These are phyloP conservation scores for Schizosaccharomyces octosporus DNA, from an alignment of 805 yeast genomes.

Conservation along the genomic window DNA sequence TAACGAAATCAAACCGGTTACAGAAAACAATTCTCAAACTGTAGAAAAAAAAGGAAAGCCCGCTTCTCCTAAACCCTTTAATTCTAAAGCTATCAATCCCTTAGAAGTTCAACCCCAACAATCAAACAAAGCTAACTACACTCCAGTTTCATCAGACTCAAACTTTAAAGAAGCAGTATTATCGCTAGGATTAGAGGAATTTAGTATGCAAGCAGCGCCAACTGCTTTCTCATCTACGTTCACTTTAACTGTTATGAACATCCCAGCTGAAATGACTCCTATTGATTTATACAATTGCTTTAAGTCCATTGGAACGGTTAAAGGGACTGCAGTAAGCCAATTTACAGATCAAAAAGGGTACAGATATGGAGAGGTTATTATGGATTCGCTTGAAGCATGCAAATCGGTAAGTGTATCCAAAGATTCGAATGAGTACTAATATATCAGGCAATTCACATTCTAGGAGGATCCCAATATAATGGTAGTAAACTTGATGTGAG, in stretches of 20 bases:
- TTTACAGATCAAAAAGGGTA: slow-evolving; percentile 4
- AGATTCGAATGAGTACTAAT: background rate
- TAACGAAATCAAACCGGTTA: background rate
- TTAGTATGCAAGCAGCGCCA: background rate
- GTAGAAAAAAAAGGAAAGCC: background rate
- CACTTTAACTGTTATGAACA: slow-evolving; percentile 1
- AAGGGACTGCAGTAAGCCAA: slow-evolving; percentile 5
- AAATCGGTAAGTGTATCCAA: background rate
- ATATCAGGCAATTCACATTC: background rate
- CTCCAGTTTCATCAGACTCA: background rate
- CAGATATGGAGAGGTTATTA: slow-evolving; percentile 5
- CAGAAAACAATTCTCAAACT: background rate
- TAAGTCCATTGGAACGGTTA: slow-evolving; percentile 3
- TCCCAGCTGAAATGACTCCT: slow-evolving; percentile 5
- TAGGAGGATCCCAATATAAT: background rate
- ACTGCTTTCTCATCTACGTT: slow-evolving; percentile 3
- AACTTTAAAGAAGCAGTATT: too few species aligned
- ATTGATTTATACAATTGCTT: slow-evolving; percentile 5
- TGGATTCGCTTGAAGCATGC: slow-evolving; percentile 2
- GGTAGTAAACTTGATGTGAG: background rate
- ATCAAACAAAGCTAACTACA: background rate
- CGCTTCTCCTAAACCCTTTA: background rate
- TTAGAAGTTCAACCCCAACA: background rate
- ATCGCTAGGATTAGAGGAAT: background rate
- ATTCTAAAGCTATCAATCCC: too few species aligned